Evolutionary conservation across 352 stramenopile genomes (phyloP).

Genomic region (Globisporangium cederbergense): DNA sequence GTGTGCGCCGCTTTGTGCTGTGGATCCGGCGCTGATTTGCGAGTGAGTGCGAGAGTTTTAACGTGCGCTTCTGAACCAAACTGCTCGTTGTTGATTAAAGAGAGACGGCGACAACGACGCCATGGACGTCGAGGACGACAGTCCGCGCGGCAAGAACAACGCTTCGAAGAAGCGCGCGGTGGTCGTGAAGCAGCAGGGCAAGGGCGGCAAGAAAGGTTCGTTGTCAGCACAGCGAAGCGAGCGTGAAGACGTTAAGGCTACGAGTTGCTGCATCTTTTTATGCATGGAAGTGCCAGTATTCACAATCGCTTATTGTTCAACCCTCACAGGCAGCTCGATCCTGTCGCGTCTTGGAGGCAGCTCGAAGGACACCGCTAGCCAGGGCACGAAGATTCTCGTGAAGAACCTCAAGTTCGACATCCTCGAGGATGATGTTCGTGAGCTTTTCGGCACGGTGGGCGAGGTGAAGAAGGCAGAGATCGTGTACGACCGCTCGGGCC

Average conservation of each 20-base stretch:
- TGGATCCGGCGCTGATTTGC: background rate
- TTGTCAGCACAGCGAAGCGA: conserved; percentile 9
- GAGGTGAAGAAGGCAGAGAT: conserved; percentile 79
- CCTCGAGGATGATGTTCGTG: conserved; percentile 74
- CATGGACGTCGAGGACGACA: conserved; percentile 64
- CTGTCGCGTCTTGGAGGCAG: conserved; percentile 64
- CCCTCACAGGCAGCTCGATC: conserved; percentile 39
- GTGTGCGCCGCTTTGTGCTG: conserved; percentile 6
- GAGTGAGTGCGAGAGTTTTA: conserved; percentile 3
- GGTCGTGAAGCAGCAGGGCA: conserved; percentile 40
- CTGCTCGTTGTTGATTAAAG: conserved; percentile 13
- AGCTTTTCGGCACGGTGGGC: conserved; percentile 76
- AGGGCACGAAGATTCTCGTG: conserved; percentile 73
- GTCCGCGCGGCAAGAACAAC: conserved; percentile 22
- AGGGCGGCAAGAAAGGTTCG: conserved; percentile 62
- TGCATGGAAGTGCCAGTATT: background rate
- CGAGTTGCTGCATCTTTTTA: background rate
- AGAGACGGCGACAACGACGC: conserved; percentile 33
- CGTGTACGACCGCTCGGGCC: conserved; percentile 78
- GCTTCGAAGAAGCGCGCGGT: conserved; percentile 48
- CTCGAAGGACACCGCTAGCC: conserved; percentile 24
- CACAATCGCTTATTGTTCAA: background rate
- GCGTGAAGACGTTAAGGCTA: background rate
- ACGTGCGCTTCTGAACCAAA: conserved; percentile 12
- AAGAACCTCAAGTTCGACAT: conserved; percentile 87